Evolutionary conservation across 2,329 filamentous ascomycete genomes (phyloP).

Genomic region (Botryotinia narcissicola): DNA sequence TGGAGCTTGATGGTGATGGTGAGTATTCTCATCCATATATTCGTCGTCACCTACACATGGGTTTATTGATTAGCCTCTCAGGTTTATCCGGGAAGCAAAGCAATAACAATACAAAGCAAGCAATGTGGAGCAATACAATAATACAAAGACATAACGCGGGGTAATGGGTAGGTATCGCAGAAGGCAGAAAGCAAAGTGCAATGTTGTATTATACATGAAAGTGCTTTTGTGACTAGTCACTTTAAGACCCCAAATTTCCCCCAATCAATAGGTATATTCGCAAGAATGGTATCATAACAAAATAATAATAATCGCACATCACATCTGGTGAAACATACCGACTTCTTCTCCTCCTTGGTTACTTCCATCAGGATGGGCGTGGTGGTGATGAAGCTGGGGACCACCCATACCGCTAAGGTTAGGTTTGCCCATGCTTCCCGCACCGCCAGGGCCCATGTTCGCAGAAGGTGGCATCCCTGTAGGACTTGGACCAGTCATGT

Average conservation of each 20-base stretch:
- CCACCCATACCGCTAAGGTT: slow-evolving; percentile 65
- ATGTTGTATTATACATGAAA: slow-evolving; percentile 41
- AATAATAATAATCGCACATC: slow-evolving; percentile 36
- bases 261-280: slow-evolving; percentile 32
- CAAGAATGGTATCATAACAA: slow-evolving; percentile 39
- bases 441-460: slow-evolving; percentile 57
- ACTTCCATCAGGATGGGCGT: slow-evolving; percentile 66
- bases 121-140: slow-evolving; percentile 31
- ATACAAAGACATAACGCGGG: slow-evolving; percentile 34
- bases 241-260: slow-evolving; percentile 24
- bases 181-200: slow-evolving; percentile 36
- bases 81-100: slow-evolving; percentile 35
- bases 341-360: slow-evolving; percentile 73
- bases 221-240: slow-evolving; percentile 32
- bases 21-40: slow-evolving; percentile 62
- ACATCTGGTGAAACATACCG: slow-evolving; percentile 95
- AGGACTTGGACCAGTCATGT: slow-evolving; percentile 66
- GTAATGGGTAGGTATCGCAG: slow-evolving; percentile 32
- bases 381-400: slow-evolving; percentile 65
- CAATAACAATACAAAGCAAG: slow-evolving; percentile 24
- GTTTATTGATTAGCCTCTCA: slow-evolving; percentile 37
- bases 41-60: slow-evolving; percentile 55
- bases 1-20: slow-evolving; percentile 64
- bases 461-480: slow-evolving; percentile 62
- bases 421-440: slow-evolving; percentile 61